Conservation (phyloP, 2,329 filamentous ascomycete species). For the Macroventuria anomochaeta region DNA sequence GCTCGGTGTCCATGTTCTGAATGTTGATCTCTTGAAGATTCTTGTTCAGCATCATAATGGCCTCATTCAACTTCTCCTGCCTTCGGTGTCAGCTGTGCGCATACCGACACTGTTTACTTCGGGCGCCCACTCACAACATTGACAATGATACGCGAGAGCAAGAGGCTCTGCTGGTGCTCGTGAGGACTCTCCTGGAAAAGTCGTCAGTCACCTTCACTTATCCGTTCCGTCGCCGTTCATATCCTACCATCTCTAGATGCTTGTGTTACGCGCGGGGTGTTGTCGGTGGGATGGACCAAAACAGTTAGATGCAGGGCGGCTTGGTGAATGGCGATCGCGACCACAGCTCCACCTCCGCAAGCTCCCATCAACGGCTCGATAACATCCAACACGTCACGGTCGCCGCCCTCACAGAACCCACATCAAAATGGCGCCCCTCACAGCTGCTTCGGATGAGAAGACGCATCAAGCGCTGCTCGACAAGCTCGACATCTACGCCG, state of each 20-base stretch:
- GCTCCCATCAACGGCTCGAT: slow-evolving; percentile 17
- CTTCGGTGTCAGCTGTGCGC: slow-evolving; percentile 8
- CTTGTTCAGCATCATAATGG: slow-evolving; percentile 90
- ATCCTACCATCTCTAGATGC: slow-evolving; percentile 42
- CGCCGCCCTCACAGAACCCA: background rate
- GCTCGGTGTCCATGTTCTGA: slow-evolving; percentile 97
- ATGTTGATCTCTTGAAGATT: slow-evolving; percentile 95
- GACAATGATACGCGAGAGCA: slow-evolving; percentile 93
- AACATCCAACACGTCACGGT: slow-evolving; percentile 5
- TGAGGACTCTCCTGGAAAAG: slow-evolving; percentile 82
- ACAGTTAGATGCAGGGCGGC: slow-evolving; percentile 32
- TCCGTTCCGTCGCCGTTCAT: background rate
- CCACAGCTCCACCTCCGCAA: slow-evolving; percentile 32
- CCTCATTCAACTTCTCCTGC: slow-evolving; percentile 97
- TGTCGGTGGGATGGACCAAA: slow-evolving; percentile 37
- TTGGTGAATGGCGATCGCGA: slow-evolving; percentile 22
- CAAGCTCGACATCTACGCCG: slow-evolving; percentile 85
- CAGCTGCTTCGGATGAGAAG: slow-evolving; percentile 76
- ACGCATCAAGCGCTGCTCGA: slow-evolving; percentile 85
- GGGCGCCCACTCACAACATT: slow-evolving; percentile 78
- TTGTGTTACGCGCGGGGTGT: slow-evolving; percentile 26
- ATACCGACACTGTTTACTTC: background rate
- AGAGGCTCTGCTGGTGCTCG: slow-evolving; percentile 93
- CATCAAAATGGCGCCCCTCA: slow-evolving; percentile 63
- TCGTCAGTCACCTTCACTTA: slow-evolving; percentile 6